Percentiles rank a stretch among this genome's conserved stretches.
phyloP scores from a whole-genome alignment of 2,329 filamentous ascomycete genomes.

The Rachicladosporium sp. region DNA sequence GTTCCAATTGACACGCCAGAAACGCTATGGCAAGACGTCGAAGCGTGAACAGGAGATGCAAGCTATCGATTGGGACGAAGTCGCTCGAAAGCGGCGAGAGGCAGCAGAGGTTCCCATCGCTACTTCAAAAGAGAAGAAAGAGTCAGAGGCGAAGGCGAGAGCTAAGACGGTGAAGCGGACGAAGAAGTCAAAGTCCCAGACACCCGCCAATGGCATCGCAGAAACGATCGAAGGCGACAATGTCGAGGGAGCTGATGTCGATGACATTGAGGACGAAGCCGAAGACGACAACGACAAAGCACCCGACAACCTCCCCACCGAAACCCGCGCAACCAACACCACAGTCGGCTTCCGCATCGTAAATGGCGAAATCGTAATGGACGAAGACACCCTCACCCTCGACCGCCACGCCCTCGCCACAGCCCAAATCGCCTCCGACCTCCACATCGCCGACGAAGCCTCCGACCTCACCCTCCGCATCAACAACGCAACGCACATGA shows the following conservation, averaged over 20 bases:
- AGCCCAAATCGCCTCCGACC: constrained; percentile 42
- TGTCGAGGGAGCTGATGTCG: constrained; percentile 2
- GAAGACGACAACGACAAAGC: constrained; percentile 3
- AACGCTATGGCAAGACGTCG: constrained; percentile 52
- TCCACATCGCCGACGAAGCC: constrained; percentile 47
- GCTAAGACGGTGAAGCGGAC: constrained; percentile 5
- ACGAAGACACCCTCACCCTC: constrained; percentile 54
- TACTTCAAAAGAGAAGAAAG: constrained; percentile 6
- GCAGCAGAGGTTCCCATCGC: constrained; percentile 18
- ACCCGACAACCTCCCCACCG: constrained; percentile 1
- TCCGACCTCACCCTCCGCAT: constrained; percentile 64
- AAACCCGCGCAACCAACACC: constrained; percentile 4
- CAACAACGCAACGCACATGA: constrained; percentile 57
- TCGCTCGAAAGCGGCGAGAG: constrained; percentile 28
- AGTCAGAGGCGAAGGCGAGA: background rate
- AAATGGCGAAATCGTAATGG: constrained; percentile 60
- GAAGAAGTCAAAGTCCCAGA: too few species aligned
- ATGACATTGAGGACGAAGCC: constrained; percentile 5
- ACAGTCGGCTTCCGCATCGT: constrained; percentile 43
- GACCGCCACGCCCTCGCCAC: constrained; percentile 55
- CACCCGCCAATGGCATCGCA: too few species aligned
- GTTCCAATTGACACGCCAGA: constrained; percentile 57
- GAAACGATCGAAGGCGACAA: constrained; percentile 11
- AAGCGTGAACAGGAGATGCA: constrained; percentile 61
- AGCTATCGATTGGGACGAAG: constrained; percentile 48